These are phyloP conservation scores for Xylaria venustula DNA, from an alignment of 495 filamentous ascomycete genomes.

Conservation along the genomic window DNA sequence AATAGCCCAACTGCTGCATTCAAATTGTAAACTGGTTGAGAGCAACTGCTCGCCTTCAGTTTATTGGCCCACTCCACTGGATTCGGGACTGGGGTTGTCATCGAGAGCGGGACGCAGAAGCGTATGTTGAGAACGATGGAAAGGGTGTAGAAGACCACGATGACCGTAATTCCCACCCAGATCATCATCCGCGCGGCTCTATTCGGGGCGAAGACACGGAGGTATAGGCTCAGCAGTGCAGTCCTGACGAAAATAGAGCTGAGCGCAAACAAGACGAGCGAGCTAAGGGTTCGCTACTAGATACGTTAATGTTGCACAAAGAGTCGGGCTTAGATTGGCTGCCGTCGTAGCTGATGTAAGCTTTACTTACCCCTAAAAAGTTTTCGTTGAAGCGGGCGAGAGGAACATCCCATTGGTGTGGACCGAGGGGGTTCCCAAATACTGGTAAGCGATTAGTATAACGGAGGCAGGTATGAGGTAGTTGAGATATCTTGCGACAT, in stretches of 20 bases:
- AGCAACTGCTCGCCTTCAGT: conserved; percentile 10
- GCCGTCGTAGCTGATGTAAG: not conserved
- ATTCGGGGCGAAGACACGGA: conserved; percentile 15
- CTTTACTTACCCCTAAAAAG: conserved; percentile 6
- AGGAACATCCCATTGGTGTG: conserved; percentile 20
- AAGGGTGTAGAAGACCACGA: conserved; percentile 9
- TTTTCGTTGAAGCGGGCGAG: conserved; percentile 7
- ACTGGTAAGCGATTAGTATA: conserved; percentile 2
- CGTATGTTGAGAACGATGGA: not conserved
- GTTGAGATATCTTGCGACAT: not conserved
- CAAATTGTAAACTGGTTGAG: conserved; percentile 12
- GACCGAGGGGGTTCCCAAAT: conserved; percentile 10
- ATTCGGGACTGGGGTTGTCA: not conserved
- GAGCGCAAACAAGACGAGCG: conserved; percentile 9
- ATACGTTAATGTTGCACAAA: not conserved
- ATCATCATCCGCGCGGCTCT: conserved; percentile 13
- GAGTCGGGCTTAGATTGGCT: not conserved
- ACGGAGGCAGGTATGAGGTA: not conserved
- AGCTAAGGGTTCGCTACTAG: conserved; percentile 3
- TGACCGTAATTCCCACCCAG: conserved; percentile 8
- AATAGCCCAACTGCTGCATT: conserved; percentile 12
- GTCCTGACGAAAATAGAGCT: conserved; percentile 16
- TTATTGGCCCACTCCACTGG: conserved; percentile 5
- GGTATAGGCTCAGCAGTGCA: conserved; percentile 14
- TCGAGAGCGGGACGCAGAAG: conserved; percentile 11